These are phyloP conservation scores for Polychaeton citri DNA, from an alignment of 2,329 filamentous ascomycete species.

Conservation along the genomic window DNA sequence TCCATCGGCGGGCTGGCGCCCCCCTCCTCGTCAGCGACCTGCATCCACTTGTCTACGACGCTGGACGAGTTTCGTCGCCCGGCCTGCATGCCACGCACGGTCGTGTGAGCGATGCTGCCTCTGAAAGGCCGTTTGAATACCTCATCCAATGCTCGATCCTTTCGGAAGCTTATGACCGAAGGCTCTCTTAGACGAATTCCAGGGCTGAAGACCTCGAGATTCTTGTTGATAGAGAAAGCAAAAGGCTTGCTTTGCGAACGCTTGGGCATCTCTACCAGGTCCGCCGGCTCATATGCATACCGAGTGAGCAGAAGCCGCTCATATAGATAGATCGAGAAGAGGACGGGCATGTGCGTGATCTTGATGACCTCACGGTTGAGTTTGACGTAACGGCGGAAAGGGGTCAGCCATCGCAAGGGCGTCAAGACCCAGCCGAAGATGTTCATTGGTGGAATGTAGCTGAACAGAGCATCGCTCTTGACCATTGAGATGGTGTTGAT, in stretches of 20 bases:
- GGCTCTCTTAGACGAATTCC: constrained; percentile 50
- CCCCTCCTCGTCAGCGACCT: constrained; percentile 44
- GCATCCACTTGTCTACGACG: constrained; percentile 86
- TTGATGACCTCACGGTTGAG: constrained; percentile 89
- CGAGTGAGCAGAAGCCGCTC: constrained; percentile 67
- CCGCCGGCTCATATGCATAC: constrained; percentile 67
- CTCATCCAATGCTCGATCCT: constrained; percentile 80
- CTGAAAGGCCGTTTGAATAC: constrained; percentile 62
- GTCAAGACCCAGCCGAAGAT: constrained; percentile 82
- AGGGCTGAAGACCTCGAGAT: constrained; percentile 56
- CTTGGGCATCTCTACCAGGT: constrained; percentile 61
- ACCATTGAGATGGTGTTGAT: constrained; percentile 98
- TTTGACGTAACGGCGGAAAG: constrained; percentile 68
- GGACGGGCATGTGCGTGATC: constrained; percentile 71
- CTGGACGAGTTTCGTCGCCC: constrained; percentile 64
- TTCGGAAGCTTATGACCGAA: constrained; percentile 76
- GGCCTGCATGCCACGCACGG: constrained; percentile 23
- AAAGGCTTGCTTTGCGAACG: constrained; percentile 15
- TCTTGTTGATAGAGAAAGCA: constrained; percentile 18
- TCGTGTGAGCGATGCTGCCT: constrained; percentile 47
- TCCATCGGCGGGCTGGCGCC: constrained; percentile 45
- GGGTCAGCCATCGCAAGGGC: constrained; percentile 66
- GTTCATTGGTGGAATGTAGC: constrained; percentile 83
- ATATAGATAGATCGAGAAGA: constrained; percentile 78
- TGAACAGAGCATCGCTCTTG: constrained; percentile 93